Percentiles rank a stretch among this genome's conserved stretches.
These are phyloP conservation scores for Sarocladium brachiariae DNA, from an alignment of 2,329 filamentous ascomycete genomes.

Conservation along the genomic window DNA sequence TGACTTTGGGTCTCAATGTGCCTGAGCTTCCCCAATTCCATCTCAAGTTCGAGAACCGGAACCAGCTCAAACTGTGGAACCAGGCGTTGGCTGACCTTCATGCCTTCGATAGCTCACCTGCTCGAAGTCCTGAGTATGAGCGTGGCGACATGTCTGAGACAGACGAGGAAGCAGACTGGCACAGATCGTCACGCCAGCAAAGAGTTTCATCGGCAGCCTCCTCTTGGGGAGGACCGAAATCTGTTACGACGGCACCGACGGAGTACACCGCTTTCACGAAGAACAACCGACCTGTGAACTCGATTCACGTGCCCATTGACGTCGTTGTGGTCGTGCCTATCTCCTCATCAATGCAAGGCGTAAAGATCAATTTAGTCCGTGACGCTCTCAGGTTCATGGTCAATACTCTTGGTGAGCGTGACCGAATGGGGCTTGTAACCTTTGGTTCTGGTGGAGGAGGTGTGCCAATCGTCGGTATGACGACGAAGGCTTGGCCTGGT, in stretches of 20 bases:
- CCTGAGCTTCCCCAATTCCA: constrained; percentile 90
- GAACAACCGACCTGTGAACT: constrained; percentile 35
- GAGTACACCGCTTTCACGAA: constrained; percentile 76
- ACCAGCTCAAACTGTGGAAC: constrained; percentile 85
- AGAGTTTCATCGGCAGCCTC: constrained; percentile 78
- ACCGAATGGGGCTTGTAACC: constrained; percentile 94
- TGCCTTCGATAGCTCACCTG: constrained; percentile 54
- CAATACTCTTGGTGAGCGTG: constrained; percentile 78
- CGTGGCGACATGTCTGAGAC: constrained; percentile 69
- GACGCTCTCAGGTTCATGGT: constrained; percentile 93
- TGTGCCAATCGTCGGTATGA: constrained; percentile 96
- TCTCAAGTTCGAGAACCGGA: constrained; percentile 76
- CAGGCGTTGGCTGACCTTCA: constrained; percentile 81
- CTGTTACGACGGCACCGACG: constrained; percentile 79
- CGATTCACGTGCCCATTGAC: constrained; percentile 84
- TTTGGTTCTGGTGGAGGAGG: constrained; percentile 93
- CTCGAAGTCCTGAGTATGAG: constrained; percentile 71
- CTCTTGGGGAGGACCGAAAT: constrained; percentile 73
- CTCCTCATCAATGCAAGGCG: constrained; percentile 97
- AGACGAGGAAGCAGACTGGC: constrained; percentile 79
- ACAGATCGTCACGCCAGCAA: constrained; percentile 50
- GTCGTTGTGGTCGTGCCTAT: constrained; percentile 95
- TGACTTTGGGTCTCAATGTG: constrained; percentile 87
- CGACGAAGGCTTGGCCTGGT: constrained; percentile 85
- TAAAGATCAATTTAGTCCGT: constrained; percentile 91